These are phyloP conservation scores for Candida ficus DNA, from an alignment of 805 yeast species.

Conservation along the genomic window DNA sequence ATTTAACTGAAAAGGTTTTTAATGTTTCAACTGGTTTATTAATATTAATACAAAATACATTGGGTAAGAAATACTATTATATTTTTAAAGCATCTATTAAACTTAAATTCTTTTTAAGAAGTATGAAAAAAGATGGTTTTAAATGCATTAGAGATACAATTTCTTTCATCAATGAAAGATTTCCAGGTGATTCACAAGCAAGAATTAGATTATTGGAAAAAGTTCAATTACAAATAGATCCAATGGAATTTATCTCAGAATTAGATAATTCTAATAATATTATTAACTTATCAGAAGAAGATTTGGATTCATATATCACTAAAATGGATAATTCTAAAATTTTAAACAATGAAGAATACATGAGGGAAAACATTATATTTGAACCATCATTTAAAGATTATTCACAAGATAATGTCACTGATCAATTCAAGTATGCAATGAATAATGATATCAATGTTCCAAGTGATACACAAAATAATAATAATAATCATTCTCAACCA, in stretches of 20 bases:
- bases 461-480: background rate
- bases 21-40: conserved; percentile 16
- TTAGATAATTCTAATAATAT: conserved; percentile 19
- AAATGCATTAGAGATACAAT: conserved; percentile 22
- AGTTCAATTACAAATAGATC: conserved; percentile 12
- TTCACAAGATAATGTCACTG: background rate
- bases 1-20: conserved; percentile 5
- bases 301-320: conserved; percentile 4
- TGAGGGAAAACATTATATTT: conserved; percentile 19
- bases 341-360: conserved; percentile 11
- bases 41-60: conserved; percentile 17
- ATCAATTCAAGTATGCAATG: background rate
- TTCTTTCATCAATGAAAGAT: conserved; percentile 16
- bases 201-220: conserved; percentile 12
- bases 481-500: no score
- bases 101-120: conserved; percentile 20
- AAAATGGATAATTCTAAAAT: conserved; percentile 6
- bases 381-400: conserved; percentile 15
- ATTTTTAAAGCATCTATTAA: conserved; percentile 22
- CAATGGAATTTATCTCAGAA: conserved; percentile 13
- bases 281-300: conserved; percentile 6
- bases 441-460: background rate
- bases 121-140: conserved; percentile 20
- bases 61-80: conserved; percentile 20
- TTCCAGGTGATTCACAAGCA: conserved; percentile 16